Conservation (phyloP, 805 yeast species). For the Maudiozyma saulgeensis region DNA sequence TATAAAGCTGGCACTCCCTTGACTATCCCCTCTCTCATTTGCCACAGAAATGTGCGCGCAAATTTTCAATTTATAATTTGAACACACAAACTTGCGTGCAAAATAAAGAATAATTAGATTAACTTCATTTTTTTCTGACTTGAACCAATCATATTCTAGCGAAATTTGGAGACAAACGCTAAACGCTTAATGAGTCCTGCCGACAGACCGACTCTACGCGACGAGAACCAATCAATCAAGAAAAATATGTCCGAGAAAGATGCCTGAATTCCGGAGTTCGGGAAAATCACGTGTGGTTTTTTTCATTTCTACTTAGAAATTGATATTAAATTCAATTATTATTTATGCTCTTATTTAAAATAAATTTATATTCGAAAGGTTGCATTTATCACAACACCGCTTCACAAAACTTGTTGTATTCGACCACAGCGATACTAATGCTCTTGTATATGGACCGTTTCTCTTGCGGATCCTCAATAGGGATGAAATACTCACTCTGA, state of each 20-base stretch:
- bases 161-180: too few species aligned
- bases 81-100: too few species aligned
- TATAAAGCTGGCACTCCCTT: too few species aligned
- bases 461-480: conserved; percentile 58
- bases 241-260: not conserved
- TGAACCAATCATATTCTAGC: too few species aligned
- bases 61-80: too few species aligned
- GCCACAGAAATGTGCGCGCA: too few species aligned
- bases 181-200: too few species aligned
- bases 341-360: not conserved
- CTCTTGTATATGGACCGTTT: conserved; percentile 58
- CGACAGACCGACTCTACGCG: too few species aligned
- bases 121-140: too few species aligned
- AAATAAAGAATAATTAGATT: too few species aligned
- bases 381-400: conserved; percentile 28
- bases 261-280: not conserved
- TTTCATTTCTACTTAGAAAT: not conserved
- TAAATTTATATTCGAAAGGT: too few species aligned
- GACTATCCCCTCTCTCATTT: too few species aligned
- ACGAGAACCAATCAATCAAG: not conserved
- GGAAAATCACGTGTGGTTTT: not conserved
- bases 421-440: conserved; percentile 73
- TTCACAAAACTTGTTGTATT: conserved; percentile 63
- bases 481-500: conserved; percentile 65
- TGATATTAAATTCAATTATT: not conserved